Conservation (phyloP, 345 rosid species). For the Angophora floribunda region DNA sequence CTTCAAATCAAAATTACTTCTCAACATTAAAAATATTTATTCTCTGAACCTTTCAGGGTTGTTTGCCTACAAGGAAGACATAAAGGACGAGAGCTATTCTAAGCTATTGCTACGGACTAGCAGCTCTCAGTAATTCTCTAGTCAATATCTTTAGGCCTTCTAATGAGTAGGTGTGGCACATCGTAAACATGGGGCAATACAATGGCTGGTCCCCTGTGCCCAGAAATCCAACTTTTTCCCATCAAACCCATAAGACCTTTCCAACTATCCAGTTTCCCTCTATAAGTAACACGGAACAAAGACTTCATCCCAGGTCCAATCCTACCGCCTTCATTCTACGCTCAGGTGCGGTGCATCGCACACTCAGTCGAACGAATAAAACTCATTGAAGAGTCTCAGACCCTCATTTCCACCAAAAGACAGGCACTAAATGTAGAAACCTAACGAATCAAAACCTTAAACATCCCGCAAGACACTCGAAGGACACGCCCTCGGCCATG, state of each 20-base stretch:
- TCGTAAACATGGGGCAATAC: neutral
- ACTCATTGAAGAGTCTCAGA: neutral
- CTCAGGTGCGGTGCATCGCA: neutral
- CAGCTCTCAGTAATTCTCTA: neutral
- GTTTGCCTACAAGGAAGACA: neutral
- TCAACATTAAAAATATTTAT: neutral
- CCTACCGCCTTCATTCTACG: neutral
- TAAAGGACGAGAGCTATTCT: neutral
- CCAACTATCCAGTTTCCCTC: neutral
- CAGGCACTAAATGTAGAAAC: neutral
- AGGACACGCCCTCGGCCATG: neutral
- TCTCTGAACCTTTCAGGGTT: neutral
- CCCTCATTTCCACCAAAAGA: neutral
- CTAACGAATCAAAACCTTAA: neutral
- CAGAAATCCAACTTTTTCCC: neutral
- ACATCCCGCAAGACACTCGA: neutral
- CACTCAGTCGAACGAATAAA: neutral
- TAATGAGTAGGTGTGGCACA: neutral
- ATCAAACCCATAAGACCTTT: neutral
- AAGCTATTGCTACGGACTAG: neutral
- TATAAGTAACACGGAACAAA: neutral
- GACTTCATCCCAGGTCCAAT: neutral
- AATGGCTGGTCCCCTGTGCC: neutral
- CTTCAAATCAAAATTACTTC: neutral
- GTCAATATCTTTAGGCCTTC: neutral